Evolutionary conservation across 345 rosid genomes (phyloP).

Genomic region (Kernera saxatilis): DNA sequence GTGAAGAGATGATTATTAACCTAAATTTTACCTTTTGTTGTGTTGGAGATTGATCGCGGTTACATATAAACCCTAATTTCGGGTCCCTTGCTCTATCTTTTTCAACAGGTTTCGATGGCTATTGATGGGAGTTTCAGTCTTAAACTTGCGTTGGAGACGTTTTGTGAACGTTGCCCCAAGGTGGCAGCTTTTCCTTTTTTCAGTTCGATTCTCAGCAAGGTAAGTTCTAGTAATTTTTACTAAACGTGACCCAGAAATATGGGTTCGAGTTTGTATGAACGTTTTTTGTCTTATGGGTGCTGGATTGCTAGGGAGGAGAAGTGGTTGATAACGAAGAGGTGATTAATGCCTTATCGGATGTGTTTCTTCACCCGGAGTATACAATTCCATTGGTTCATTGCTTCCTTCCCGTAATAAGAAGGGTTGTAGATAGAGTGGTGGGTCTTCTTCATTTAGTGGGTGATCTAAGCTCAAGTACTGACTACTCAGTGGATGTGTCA

Average conservation of each 20-base stretch:
- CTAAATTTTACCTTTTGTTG: neutral
- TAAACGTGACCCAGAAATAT: neutral
- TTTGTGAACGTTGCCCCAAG: conserved; percentile 60
- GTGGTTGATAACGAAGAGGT: conserved; percentile 50
- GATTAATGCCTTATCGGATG: conserved; percentile 44
- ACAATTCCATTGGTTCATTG: conserved; percentile 67
- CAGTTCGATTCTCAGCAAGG: conserved; percentile 39
- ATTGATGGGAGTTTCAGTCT: conserved; percentile 70
- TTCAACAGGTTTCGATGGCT: conserved; percentile 40
- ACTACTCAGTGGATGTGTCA: conserved; percentile 27
- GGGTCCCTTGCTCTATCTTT: neutral
- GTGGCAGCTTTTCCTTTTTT: conserved; percentile 34
- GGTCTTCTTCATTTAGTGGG: conserved; percentile 44
- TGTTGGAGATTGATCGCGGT: neutral
- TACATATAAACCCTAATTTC: neutral
- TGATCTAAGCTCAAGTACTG: conserved; percentile 43
- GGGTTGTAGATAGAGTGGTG: conserved; percentile 57
- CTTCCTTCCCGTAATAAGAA: conserved; percentile 48
- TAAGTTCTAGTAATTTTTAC: neutral
- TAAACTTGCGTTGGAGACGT: conserved; percentile 46
- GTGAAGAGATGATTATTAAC: neutral
- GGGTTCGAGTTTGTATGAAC: neutral
- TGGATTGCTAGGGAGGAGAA: conserved; percentile 40
- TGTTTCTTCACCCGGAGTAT: conserved; percentile 58
- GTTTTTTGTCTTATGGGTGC: neutral